Conservation (phyloP, 805 yeast genomes). For the Peterozyma xylosa region DNA sequence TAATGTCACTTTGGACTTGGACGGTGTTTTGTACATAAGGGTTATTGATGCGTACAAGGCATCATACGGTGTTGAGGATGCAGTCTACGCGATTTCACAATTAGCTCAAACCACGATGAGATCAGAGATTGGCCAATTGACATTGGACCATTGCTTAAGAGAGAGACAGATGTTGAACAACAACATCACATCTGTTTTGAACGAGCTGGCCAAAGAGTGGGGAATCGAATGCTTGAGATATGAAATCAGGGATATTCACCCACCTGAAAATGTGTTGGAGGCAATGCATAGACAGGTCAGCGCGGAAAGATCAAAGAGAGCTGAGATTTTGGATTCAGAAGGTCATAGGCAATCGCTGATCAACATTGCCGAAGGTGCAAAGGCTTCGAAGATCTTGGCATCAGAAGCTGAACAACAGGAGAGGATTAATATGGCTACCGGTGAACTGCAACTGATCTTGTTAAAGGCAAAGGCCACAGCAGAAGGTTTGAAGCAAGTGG, state of each 20-base stretch:
- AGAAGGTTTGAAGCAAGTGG: slow-evolving; percentile 54
- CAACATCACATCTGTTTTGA: slow-evolving; percentile 71
- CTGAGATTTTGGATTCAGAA: slow-evolving; percentile 81
- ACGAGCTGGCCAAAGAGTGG: slow-evolving; percentile 83
- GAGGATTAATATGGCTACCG: slow-evolving; percentile 60
- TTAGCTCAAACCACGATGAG: slow-evolving; percentile 90
- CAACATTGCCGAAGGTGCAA: slow-evolving; percentile 80
- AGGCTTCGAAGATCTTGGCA: slow-evolving; percentile 60
- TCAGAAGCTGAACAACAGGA: slow-evolving; percentile 64
- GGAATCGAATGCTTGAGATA: slow-evolving; percentile 79
- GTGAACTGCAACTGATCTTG: slow-evolving; percentile 65
- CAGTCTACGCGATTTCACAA: slow-evolving; percentile 78
- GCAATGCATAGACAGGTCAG: slow-evolving; percentile 90
- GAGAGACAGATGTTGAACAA: slow-evolving; percentile 69
- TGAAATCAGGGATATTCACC: slow-evolving; percentile 84
- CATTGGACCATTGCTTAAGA: slow-evolving; percentile 68
- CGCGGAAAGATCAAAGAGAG: slow-evolving; percentile 81
- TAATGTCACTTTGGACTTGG: slow-evolving; percentile 78
- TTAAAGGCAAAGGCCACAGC: slow-evolving; percentile 69
- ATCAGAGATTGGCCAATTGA: slow-evolving; percentile 77
- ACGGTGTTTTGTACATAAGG: slow-evolving; percentile 73
- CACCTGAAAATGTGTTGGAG: slow-evolving; percentile 76
- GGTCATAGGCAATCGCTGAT: slow-evolving; percentile 75
- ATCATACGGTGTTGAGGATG: slow-evolving; percentile 82
- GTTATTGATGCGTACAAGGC: slow-evolving; percentile 82